Percentiles rank a stretch among this genome's conserved stretches.
Conservation (phyloP, 2,329 filamentous ascomycete species). For the Gnomoniopsis sp. region DNA sequence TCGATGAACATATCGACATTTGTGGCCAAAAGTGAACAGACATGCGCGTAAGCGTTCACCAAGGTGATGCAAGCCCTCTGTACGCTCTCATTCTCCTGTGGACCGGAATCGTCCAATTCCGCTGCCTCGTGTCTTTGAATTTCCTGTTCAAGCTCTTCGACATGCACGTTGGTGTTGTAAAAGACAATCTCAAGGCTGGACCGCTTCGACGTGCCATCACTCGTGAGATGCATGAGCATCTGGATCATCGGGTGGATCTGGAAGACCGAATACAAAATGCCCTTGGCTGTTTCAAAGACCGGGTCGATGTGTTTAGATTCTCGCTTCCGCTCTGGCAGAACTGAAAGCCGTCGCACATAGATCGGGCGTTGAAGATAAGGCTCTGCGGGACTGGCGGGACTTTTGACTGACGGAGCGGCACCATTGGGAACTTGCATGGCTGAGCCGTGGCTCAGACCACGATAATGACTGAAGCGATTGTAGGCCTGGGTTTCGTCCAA, state of each 20-base stretch:
- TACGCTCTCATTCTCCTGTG: slow-evolving; percentile 60
- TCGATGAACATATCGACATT: slow-evolving; percentile 64
- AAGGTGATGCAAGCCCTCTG: slow-evolving; percentile 61
- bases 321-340: slow-evolving; percentile 60
- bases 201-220: slow-evolving; percentile 56
- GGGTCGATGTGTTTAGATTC: slow-evolving; percentile 61
- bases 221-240: slow-evolving; percentile 59
- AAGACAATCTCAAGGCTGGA: slow-evolving; percentile 66
- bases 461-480: slow-evolving; percentile 64
- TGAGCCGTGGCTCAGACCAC: slow-evolving; percentile 65
- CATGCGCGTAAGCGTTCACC: slow-evolving; percentile 62
- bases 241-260: slow-evolving; percentile 68
- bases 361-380: slow-evolving; percentile 55
- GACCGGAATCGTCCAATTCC: slow-evolving; percentile 45
- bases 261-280: slow-evolving; percentile 64
- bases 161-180: slow-evolving; percentile 64
- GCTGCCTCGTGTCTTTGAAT: slow-evolving; percentile 58
- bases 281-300: slow-evolving; percentile 62
- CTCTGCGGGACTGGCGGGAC: slow-evolving; percentile 59
- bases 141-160: slow-evolving; percentile 63
- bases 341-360: slow-evolving; percentile 61
- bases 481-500: slow-evolving; percentile 60
- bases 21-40: slow-evolving; percentile 56
- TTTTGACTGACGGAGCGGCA: slow-evolving; percentile 38
- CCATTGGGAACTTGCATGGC: slow-evolving; percentile 55